Base-by-base conservation (phyloP, 2,329 filamentous ascomycete genomes). In the Colletotrichum falcatum region DNA sequence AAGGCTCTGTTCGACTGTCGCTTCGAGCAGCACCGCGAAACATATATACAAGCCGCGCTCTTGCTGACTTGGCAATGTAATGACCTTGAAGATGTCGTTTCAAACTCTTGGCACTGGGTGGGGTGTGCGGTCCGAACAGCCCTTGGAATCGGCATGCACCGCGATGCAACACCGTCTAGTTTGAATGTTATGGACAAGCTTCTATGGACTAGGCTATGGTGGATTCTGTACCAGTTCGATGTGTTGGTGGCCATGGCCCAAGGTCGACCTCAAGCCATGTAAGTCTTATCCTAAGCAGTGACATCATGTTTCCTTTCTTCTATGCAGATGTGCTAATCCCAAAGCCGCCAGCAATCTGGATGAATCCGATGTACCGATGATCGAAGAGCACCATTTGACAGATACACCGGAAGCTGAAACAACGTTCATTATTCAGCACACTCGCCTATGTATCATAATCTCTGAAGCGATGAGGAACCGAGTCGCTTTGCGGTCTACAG, bases 21-120 rank as follows among this genome's bases (percentile, higher is more conserved):
- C 7, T 83, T 86, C 44, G 87, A 89, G 72, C 82, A 85, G 33
- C 86, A 88, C 73, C 82, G 87, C 18, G 83, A 86, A 70, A 81
- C 83, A 39, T 80, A 88, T 60, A 81, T 89, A n/a, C 87, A 89
- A 75, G 84, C 84, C 4, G 85, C 86, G 2, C 77, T 89, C 28
- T 80, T 89, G 1, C 74, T 89, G 62, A 88, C 86, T 2, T 89
- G 87, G 87, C 84, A 87, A 72, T 84, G 85, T 1, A 85, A 88
- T 59, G 83, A 84, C 18, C 84, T 86, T 30, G 87, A 89, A 72
- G 86, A 88, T 75, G 83, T 88, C 8, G 79, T 85, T 5, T 84
- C 85, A 48, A 88, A 88, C 73, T 83, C 84, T 20, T 87, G 81
- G 78, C 78, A 79, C 70, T 88, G 86, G 86, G 80, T 88, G 8